Base-by-base conservation (phyloP, 805 yeast genomes). In the Schwanniomyces pseudopolymorphus region DNA sequence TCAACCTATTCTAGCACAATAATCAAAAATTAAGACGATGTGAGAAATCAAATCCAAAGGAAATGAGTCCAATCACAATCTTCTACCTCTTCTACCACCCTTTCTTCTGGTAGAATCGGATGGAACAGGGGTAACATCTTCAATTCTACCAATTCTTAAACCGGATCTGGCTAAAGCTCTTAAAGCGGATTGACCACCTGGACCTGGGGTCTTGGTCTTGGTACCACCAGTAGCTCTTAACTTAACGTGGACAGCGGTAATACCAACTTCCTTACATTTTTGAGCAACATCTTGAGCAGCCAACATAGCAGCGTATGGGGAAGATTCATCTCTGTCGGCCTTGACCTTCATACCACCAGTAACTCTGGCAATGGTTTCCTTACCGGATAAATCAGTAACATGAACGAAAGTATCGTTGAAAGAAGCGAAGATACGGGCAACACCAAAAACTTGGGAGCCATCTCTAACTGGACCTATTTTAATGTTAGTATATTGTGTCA, bases 61-160 rank as follows among this genome's bases (percentile, higher is more conserved):
- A 36, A 42, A 11, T 21, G 39, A 33, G 16, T 8, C 40, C 38
- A 63, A 63, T 79, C 78, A 89, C 80, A 91, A 87, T 88, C 99
- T 90, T 87, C 99, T 92, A 92, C 99, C 99, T 86, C 99, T 91
- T 85, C 99, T 94, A 89, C 99, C 99, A 89, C 99, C 99, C 96
- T 94, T 95, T 89, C 92, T 89, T 87, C 99, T 94, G 78, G 99
- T 95, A 70, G 98, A 91, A 80, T 94, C 99, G 65, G 99, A 94
- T 78, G 99, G 99, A 69, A 94, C 91, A 78, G 99, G 99, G 66
- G 99, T 94, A 64, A 94, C 99, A 78, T 94, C 99, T 84, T 95
- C 99, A 67, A 94, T 94, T 81, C 99, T 90, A 70, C 99, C 99
- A 64, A 94, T 94, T 86, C 96, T 91, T 79, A 94, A 84, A 77